These are phyloP conservation scores for Psilocybe cyanescens DNA, from an alignment of 768 basidiomycete species.

Conservation along the genomic window DNA sequence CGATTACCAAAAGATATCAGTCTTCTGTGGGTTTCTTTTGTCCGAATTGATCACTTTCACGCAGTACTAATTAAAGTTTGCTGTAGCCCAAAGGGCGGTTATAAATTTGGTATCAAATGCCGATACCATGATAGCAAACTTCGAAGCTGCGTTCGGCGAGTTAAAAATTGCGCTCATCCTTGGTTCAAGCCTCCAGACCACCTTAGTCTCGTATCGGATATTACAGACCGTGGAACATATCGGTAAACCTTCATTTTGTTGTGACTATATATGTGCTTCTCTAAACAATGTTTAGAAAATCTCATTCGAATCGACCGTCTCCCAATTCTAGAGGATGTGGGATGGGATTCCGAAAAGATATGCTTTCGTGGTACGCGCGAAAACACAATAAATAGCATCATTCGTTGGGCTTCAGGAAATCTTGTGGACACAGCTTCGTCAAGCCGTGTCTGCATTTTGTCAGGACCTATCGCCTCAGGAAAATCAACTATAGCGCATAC, in stretches of 20 bases:
- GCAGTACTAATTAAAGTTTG: not conserved
- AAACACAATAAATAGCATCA: not conserved
- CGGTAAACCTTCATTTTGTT: not conserved
- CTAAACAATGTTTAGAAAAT: not conserved
- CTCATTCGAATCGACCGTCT: not conserved
- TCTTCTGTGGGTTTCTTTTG: not conserved
- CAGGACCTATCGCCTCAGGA: not conserved
- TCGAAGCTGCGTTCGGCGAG: conserved; percentile 2
- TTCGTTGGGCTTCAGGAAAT: not conserved
- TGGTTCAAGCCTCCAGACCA: not conserved
- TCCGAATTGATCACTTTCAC: not conserved
- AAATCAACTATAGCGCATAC: conserved; percentile 3
- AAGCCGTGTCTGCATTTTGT: not conserved
- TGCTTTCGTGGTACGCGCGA: not conserved
- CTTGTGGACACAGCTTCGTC: not conserved
- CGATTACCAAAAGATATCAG: not conserved
- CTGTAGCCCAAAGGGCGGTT: not conserved
- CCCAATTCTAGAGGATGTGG: not conserved
- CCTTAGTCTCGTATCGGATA: not conserved
- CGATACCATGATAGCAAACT: not conserved
- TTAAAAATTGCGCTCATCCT: conserved; percentile 1
- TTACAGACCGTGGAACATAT: conserved; percentile 1
- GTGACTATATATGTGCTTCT: not conserved
- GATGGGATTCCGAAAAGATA: not conserved
- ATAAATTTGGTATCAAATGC: not conserved